Evolutionary conservation across 2,329 filamentous ascomycete species (phyloP), one percentile per base, ranked within the genome.

Genomic region (Ophiostoma novo-ulmi): DNA sequence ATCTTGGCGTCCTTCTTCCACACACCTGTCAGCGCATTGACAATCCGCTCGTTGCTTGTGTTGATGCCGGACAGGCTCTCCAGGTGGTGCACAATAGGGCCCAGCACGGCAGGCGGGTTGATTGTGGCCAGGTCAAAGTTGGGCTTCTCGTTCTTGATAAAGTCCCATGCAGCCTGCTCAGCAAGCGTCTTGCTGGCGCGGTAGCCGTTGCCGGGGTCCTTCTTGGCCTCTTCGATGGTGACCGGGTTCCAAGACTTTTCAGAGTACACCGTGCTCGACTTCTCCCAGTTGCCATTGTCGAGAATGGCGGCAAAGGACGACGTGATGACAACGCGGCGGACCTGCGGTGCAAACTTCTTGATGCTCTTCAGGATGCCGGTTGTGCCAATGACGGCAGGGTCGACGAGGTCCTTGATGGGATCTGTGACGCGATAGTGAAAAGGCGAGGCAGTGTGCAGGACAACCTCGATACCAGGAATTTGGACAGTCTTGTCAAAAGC

Each of bases 351-450:
- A 77, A 85, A 74, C 72, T 82, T 81, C 76, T 89, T 88, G 73
- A 94, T 84, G 22, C 91, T 88, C 74, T 89, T 85, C 48, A 92
- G 88, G 70, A 95, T 87, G 44, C 89, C 90, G 74, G 88, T 91
- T 0, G 85, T 87, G 73, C 85, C 87, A 70, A 84, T 80, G 65
- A 88, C 79, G 5, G 86, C 87, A 1, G 87, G 87, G 74, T 87
- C 83, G 70, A 89, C 78, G 39, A 89, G 81, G 71, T 88, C 86
- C 69, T 78, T 83, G 73, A 83, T 77, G 11, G 84, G 78, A 74
- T 87, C 84, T 66, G 78, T 80, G 74, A 81, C 83, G 2, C 83
- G 81, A 78, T 82, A 87, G 75, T 86, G 85, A 77, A 88, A 85
- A 0, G 87, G 87, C 68, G 85, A 87, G 0, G 87, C 87, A 1